These are phyloP conservation scores for Tylopilus plumbeoviolaceoides DNA, from an alignment of 768 basidiomycete genomes.

Conservation along the genomic window DNA sequence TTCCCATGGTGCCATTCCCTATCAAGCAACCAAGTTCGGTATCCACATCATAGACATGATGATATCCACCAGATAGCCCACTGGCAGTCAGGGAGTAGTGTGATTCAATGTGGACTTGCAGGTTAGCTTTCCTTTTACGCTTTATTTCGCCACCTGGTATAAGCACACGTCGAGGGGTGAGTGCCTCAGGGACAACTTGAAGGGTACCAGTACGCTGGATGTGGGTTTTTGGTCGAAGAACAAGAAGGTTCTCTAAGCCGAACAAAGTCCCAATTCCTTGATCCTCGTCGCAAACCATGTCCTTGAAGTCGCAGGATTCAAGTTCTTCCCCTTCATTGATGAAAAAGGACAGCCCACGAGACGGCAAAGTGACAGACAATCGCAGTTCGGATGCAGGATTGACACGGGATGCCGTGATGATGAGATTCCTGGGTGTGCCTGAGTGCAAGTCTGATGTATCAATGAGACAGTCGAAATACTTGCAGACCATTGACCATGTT, in stretches of 20 bases:
- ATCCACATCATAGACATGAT: not conserved
- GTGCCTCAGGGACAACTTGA: not conserved
- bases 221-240: not conserved
- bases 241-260: not conserved
- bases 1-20: not conserved
- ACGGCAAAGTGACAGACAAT: not conserved
- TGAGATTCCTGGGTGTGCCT: not conserved
- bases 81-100: accelerated
- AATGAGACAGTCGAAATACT: not conserved
- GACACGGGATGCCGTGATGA: not conserved
- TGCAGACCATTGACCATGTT: not conserved
- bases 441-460: too few relatives aligned
- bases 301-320: not conserved
- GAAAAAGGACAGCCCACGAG: not conserved
- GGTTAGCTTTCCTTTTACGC: not conserved
- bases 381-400: not conserved
- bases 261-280: not conserved
- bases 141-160: not conserved
- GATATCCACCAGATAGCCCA: not conserved
- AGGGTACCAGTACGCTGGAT: not conserved
- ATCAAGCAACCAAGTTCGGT: not conserved
- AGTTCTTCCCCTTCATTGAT: not conserved
- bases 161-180: not conserved
- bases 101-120: not conserved
- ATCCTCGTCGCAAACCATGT: not conserved